Conservation (phyloP, 1,139 yeast genomes). For the Wickerhamomyces sp. region DNA sequence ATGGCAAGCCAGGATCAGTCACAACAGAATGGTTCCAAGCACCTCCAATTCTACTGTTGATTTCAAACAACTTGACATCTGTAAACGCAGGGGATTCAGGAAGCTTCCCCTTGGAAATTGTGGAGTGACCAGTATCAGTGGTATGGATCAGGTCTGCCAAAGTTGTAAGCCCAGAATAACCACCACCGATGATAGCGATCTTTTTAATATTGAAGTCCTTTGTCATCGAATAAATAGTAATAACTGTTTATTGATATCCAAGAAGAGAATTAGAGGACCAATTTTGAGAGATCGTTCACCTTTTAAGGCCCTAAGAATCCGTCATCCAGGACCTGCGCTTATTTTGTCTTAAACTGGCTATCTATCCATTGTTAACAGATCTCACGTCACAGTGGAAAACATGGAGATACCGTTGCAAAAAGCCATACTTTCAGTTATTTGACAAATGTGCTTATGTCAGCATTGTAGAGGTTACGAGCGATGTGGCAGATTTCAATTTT, state of each 20-base stretch:
- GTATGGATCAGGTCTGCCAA: slow-evolving; percentile 26
- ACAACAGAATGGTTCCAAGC: slow-evolving; percentile 26
- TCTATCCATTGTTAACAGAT: too few species aligned
- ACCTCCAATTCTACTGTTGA: slow-evolving; percentile 28
- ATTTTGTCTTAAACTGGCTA: too few species aligned
- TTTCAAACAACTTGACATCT: slow-evolving; percentile 30
- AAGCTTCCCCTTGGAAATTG: slow-evolving; percentile 8
- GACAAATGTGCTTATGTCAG: too few species aligned
- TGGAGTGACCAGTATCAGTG: slow-evolving; percentile 21
- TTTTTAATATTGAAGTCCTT: slow-evolving; percentile 10
- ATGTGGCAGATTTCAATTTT: neutral
- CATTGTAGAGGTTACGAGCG: neutral
- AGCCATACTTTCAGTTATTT: neutral
- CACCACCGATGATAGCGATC: slow-evolving; percentile 28
- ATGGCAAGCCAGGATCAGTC: slow-evolving; percentile 15
- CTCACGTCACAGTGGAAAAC: too few species aligned
- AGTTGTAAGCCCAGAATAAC: slow-evolving; percentile 28
- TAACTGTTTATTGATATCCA: too few species aligned
- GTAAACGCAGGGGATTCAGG: slow-evolving; percentile 23
- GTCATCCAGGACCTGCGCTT: too few species aligned
- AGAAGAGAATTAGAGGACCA: too few species aligned
- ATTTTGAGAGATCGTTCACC: too few species aligned
- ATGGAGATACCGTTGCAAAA: too few species aligned
- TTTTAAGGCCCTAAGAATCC: too few species aligned
- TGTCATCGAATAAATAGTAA: too few species aligned